A percentile compares a stretch with the other conserved stretches of the same genome.
Conservation (phyloP, 345 rosid species). For the Hibiscus mutabilis region DNA sequence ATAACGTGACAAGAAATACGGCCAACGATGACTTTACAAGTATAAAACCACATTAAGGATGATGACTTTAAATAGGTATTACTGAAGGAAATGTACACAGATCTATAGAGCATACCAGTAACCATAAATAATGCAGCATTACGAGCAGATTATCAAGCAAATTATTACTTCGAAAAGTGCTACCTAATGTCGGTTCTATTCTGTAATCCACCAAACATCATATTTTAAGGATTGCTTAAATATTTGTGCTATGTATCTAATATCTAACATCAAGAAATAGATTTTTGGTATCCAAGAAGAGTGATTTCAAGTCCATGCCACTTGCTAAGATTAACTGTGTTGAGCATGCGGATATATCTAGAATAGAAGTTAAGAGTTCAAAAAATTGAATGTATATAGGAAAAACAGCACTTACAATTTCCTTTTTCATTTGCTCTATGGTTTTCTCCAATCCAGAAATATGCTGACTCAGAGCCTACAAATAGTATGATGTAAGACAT, state of each 20-base stretch:
- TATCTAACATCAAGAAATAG: background rate
- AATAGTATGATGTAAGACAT: conserved; percentile 5
- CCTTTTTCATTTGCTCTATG: conserved; percentile 66
- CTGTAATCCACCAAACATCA: background rate
- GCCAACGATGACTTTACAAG: too few relatives aligned
- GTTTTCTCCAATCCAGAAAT: conserved; percentile 72
- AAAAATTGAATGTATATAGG: background rate
- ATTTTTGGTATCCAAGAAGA: background rate
- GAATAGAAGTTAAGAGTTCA: background rate
- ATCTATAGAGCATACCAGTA: too few relatives aligned
- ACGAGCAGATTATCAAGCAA: too few relatives aligned
- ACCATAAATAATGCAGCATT: too few relatives aligned
- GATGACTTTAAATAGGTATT: too few relatives aligned
- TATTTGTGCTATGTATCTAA: background rate
- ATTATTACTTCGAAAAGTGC: background rate
- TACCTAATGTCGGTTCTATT: background rate
- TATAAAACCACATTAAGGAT: too few relatives aligned
- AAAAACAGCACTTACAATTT: conserved; percentile 53
- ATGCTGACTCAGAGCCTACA: conserved; percentile 95
- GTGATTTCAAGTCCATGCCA: conserved; percentile 4
- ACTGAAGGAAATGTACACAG: too few relatives aligned
- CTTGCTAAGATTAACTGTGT: conserved; percentile 6
- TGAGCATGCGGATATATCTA: conserved; percentile 5
- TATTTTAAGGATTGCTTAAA: background rate
- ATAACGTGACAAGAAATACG: too few relatives aligned